Percentiles rank a stretch among this genome's conserved stretches.
Evolutionary conservation across 805 yeast species (phyloP).

Genomic region (Metschnikowia kofuensis): DNA sequence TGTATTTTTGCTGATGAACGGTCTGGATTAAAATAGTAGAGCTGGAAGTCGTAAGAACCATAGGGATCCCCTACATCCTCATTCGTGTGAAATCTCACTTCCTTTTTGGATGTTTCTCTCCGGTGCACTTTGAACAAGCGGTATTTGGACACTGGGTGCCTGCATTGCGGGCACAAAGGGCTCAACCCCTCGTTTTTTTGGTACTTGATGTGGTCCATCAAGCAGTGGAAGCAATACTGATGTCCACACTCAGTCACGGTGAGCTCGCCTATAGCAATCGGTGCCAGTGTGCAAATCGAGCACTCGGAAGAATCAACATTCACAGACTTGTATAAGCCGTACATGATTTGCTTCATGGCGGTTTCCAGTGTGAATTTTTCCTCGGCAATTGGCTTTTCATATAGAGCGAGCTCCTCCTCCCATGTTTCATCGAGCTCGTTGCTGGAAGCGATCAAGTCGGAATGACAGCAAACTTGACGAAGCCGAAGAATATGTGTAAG

Average conservation of each 20-base stretch:
- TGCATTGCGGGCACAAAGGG: constrained; percentile 74
- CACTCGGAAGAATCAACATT: constrained; percentile 59
- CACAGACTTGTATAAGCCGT: constrained; percentile 27
- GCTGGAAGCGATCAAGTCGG: constrained; percentile 55
- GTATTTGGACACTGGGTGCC: constrained; percentile 50
- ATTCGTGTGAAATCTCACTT: constrained; percentile 29
- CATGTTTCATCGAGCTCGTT: constrained; percentile 53
- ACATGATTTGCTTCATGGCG: constrained; percentile 23
- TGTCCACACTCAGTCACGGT: constrained; percentile 80
- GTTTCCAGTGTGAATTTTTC: constrained; percentile 23
- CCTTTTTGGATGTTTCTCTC: constrained; percentile 23
- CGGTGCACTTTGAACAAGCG: constrained; percentile 45
- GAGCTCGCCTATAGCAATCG: constrained; percentile 51
- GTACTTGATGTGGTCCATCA: constrained; percentile 70
- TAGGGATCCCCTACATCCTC: constrained; percentile 22
- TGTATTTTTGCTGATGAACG: constrained; percentile 69
- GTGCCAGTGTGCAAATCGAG: constrained; percentile 75
- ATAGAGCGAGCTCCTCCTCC: constrained; percentile 18
- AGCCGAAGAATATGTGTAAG: constrained; percentile 79
- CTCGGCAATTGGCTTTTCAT: constrained; percentile 13
- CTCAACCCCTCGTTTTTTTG: constrained; percentile 47
- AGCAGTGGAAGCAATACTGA: constrained; percentile 69
- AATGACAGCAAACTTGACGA: constrained; percentile 87
- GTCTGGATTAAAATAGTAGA: constrained; percentile 46
- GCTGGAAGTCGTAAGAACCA: constrained; percentile 26